Conservation (phyloP, 2,329 filamentous ascomycete species). For the Fusarium robinianum region DNA sequence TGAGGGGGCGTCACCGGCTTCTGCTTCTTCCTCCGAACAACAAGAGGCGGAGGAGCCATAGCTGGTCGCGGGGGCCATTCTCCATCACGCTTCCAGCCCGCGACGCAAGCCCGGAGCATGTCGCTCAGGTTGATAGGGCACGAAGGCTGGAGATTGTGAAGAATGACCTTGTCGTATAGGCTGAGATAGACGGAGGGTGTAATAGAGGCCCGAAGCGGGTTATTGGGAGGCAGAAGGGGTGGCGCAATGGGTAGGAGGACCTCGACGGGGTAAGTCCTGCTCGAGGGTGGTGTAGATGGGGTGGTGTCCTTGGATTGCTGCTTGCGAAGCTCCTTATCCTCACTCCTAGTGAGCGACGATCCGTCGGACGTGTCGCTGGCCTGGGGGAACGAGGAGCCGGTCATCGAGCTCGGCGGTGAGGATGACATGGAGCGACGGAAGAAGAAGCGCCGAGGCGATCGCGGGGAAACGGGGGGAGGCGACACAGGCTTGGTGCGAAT, state of each 20-base stretch:
- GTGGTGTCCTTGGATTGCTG: constrained; percentile 43
- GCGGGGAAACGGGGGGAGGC: constrained; percentile 49
- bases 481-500: constrained; percentile 53
- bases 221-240: constrained; percentile 72
- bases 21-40: constrained; percentile 48
- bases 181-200: constrained; percentile 73
- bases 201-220: constrained; percentile 79
- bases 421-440: constrained; percentile 53
- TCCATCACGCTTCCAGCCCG: constrained; percentile 90
- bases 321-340: constrained; percentile 40
- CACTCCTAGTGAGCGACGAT: constrained; percentile 48
- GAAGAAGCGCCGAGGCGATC: constrained; percentile 55
- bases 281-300: constrained; percentile 30
- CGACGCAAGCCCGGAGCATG: constrained; percentile 78
- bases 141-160: constrained; percentile 77
- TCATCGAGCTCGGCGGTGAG: constrained; percentile 42
- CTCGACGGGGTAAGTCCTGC: constrained; percentile 55
- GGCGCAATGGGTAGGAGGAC: constrained; percentile 72
- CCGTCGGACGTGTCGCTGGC: constrained; percentile 45
- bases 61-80: constrained; percentile 77
- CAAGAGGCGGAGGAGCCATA: constrained; percentile 45
- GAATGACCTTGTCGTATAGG: constrained; percentile 87
- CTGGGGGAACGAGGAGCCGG: constrained; percentile 28
- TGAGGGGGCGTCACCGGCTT: constrained; percentile 19
- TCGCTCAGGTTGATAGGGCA: constrained; percentile 87